Conservation (phyloP, 148 eudicot genomes). For the Camellia japonica region DNA sequence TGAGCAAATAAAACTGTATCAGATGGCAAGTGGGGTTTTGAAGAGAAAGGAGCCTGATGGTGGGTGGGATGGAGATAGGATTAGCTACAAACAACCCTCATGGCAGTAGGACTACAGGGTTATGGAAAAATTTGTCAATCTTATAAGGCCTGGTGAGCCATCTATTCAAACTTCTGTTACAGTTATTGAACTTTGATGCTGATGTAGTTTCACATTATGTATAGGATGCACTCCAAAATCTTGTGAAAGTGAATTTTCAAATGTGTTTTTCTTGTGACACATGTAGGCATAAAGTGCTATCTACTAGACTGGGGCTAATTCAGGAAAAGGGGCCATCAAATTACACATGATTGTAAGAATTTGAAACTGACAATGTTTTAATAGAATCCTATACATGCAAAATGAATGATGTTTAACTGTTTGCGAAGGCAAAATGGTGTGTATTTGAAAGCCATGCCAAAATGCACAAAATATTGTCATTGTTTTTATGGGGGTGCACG, state of each 20-base stretch:
- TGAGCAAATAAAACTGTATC: constrained; percentile 61
- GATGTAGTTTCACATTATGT: not conserved
- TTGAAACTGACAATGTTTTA: not conserved
- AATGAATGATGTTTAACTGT: too few relatives aligned
- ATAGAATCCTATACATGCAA: not conserved
- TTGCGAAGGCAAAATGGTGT: not conserved
- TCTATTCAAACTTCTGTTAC: not conserved
- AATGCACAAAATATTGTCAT: too few relatives aligned
- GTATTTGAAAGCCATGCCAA: too few relatives aligned
- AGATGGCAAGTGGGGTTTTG: constrained; percentile 49
- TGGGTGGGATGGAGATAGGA: constrained; percentile 63
- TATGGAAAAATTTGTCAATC: not conserved
- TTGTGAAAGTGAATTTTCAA: not conserved
- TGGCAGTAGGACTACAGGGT: constrained; percentile 49
- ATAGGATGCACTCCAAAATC: not conserved
- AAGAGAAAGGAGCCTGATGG: constrained; percentile 89
- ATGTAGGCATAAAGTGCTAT: constrained; percentile 8
- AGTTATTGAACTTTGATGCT: constrained; percentile 2
- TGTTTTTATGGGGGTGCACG: too few relatives aligned
- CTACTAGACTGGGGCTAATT: not conserved
- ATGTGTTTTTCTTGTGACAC: not conserved
- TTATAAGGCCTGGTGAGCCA: constrained; percentile 26
- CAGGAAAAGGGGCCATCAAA: not conserved
- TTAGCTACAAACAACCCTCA: constrained; percentile 56
- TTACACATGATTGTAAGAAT: constrained; percentile 1